phyloP scores from a whole-genome alignment of 306 rosid species.

The Lathyrus oleraceus region DNA sequence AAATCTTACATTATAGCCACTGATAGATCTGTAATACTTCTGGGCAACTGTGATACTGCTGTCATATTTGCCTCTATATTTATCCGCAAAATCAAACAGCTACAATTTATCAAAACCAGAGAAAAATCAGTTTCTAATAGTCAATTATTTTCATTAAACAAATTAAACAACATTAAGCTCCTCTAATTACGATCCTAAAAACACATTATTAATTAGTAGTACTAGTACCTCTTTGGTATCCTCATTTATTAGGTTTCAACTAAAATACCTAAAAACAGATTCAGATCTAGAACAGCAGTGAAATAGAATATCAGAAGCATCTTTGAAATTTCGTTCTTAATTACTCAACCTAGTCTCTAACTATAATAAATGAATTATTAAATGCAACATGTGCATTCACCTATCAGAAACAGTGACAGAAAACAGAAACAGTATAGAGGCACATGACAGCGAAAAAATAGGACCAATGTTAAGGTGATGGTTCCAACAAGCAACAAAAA shows the following conservation, averaged over 20 bases:
- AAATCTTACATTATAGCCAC: conserved; percentile 82
- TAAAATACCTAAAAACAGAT: conserved; percentile 5
- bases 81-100: conserved; percentile 92
- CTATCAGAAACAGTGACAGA: conserved; percentile 27
- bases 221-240: conserved; percentile 1
- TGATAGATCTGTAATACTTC: conserved; percentile 82
- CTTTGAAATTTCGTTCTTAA: conserved; percentile 21
- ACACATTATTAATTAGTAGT: too few species aligned
- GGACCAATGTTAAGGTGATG: not conserved
- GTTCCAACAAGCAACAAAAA: not conserved
- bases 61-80: conserved; percentile 93
- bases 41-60: conserved; percentile 78
- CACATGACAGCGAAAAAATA: not conserved
- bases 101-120: conserved; percentile 34
- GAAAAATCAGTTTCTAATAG: not conserved
- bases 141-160: too few species aligned
- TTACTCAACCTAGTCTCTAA: not conserved
- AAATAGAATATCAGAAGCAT: conserved; percentile 32
- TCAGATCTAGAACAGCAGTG: conserved; percentile 17
- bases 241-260: conserved; percentile 31
- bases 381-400: conserved; percentile 40
- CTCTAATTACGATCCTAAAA: too few species aligned
- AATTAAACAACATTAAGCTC: too few species aligned
- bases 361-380: conserved; percentile 28
- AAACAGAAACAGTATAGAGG: conserved; percentile 6